Percentiles rank a stretch among this genome's conserved stretches.
phyloP scores from a whole-genome alignment of 495 filamentous ascomycete species.

The Aspergillus wentii region DNA sequence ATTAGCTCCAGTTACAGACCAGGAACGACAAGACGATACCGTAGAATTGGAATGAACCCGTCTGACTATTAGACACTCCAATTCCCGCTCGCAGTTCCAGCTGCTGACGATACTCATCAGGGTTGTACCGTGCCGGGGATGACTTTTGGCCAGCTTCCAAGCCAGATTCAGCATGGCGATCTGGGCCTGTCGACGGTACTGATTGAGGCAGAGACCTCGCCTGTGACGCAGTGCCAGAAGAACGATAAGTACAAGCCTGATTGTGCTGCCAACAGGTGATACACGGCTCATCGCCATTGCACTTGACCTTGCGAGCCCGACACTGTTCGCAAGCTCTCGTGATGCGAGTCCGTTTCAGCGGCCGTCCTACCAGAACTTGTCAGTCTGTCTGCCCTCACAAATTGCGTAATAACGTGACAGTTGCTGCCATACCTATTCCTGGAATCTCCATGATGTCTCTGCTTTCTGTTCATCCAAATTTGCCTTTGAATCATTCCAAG shows the following conservation, averaged over 20 bases:
- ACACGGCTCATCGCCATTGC: slow-evolving; percentile 28
- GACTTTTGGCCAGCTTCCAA: not conserved
- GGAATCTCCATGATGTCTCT: no score
- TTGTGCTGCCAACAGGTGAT: slow-evolving; percentile 7
- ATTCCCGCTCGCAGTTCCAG: slow-evolving; percentile 9
- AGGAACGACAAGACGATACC: slow-evolving; percentile 1
- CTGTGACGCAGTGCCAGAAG: slow-evolving; percentile 1
- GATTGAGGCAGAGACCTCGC: not conserved
- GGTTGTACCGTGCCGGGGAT: slow-evolving; percentile 4
- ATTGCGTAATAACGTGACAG: no score
- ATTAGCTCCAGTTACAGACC: no score
- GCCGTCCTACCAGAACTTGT: no score
- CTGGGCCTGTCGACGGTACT: not conserved
- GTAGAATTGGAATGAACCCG: slow-evolving; percentile 10
- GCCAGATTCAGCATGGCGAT: not conserved
- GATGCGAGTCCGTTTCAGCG: no score
- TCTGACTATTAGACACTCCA: slow-evolving; percentile 6
- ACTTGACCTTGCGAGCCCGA: slow-evolving; percentile 28
- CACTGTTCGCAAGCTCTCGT: slow-evolving; percentile 24
- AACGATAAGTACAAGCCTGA: slow-evolving; percentile 4
- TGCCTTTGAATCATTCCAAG: no score
- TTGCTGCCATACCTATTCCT: no score
- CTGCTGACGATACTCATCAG: slow-evolving; percentile 10
- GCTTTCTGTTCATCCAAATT: no score
- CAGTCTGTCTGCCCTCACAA: no score